Evolutionary conservation across 2,329 filamentous ascomycete species (phyloP).

Genomic region (Alternaria tenuissima): DNA sequence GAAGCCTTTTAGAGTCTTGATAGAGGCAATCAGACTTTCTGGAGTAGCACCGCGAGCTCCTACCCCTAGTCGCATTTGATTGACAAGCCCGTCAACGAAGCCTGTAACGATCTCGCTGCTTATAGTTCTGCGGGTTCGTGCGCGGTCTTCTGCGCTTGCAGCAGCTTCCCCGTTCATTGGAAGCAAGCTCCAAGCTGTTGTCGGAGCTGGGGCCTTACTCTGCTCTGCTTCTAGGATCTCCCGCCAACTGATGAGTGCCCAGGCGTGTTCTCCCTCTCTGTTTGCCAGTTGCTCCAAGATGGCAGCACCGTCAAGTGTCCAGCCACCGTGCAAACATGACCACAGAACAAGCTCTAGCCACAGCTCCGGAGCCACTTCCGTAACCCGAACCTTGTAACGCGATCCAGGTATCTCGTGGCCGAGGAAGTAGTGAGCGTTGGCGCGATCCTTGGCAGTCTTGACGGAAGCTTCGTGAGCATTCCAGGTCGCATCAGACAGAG

Average conservation of each 20-base stretch:
- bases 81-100: constrained; percentile 62
- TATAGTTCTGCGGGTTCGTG: constrained; percentile 57
- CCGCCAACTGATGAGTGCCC: constrained; percentile 53
- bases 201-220: constrained; percentile 23
- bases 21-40: constrained; percentile 42
- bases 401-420: constrained; percentile 56
- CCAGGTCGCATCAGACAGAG: constrained; percentile 61
- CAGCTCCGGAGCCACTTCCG: constrained; percentile 55
- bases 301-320: constrained; percentile 53
- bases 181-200: constrained; percentile 38
- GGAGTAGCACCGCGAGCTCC: constrained; percentile 50
- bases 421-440: constrained; percentile 51
- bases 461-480: constrained; percentile 54
- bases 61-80: constrained; percentile 55
- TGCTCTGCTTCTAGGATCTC: constrained; percentile 48
- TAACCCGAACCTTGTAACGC: constrained; percentile 52
- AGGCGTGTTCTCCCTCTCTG: constrained; percentile 32
- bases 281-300: constrained; percentile 48
- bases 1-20: constrained; percentile 50
- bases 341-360: constrained; percentile 63
- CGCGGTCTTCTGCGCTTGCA: constrained; percentile 35
- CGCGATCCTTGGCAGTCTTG: constrained; percentile 35
- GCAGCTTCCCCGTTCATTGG: constrained; percentile 24
- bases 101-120: constrained; percentile 66
- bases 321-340: constrained; percentile 60